These are phyloP conservation scores for Linnemannia zychae DNA, from an alignment of 192 early-diverging fungal genomes.

Conservation along the genomic window DNA sequence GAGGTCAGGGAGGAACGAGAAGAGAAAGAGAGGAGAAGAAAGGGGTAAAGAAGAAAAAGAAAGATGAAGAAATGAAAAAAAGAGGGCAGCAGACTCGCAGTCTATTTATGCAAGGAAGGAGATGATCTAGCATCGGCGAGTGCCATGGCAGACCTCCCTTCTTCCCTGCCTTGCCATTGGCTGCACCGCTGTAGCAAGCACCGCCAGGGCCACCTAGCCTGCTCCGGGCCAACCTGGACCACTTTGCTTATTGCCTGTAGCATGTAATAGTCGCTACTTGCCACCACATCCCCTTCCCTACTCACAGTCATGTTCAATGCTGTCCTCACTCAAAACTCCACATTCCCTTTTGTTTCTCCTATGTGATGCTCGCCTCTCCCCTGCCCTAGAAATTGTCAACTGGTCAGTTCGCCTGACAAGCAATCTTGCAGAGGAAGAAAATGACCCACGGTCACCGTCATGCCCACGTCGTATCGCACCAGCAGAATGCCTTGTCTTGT, in stretches of 20 bases:
- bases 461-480: background rate
- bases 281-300: too few species aligned
- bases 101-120: background rate
- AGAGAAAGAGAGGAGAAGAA: background rate
- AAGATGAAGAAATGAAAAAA: background rate
- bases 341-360: background rate
- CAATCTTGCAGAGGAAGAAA: background rate
- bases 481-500: background rate
- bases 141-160: background rate
- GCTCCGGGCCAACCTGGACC: background rate
- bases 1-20: background rate
- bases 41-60: background rate
- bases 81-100: background rate
- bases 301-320: background rate
- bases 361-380: background rate
- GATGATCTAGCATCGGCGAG: background rate
- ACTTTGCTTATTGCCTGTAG: background rate
- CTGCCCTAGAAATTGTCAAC: background rate
- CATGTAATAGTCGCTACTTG: too few species aligned
- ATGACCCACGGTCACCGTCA: background rate
- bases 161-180: background rate
- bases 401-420: background rate
- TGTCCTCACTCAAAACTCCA: background rate
- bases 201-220: too few species aligned
- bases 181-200: too few species aligned